Evolutionary conservation across 306 rosid genomes (phyloP).

Genomic region (Rosa multiflora): DNA sequence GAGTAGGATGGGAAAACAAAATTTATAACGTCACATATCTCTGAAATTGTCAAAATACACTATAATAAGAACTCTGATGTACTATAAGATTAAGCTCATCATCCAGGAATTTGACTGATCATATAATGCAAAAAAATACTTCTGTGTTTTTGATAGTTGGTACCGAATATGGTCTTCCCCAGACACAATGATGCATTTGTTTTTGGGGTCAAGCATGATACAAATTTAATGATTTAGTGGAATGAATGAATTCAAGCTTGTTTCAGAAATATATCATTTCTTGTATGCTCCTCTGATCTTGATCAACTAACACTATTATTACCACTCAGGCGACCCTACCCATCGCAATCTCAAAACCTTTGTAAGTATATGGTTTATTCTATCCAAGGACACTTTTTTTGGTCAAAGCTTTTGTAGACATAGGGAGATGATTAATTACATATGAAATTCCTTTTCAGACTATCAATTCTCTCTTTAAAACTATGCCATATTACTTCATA

Average conservation of each 20-base stretch:
- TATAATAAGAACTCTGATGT: not conserved
- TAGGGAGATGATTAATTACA: not conserved
- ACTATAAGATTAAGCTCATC: not conserved
- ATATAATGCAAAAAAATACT: not conserved
- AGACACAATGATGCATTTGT: not conserved
- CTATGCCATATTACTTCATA: not conserved
- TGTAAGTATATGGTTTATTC: not conserved
- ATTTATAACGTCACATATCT: not conserved
- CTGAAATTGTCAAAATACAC: not conserved
- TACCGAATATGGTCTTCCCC: not conserved
- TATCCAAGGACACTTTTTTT: not conserved
- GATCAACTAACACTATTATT: not conserved
- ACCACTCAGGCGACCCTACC: not conserved
- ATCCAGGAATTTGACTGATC: not conserved
- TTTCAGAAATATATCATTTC: not conserved
- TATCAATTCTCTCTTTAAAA: not conserved
- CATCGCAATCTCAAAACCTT: not conserved
- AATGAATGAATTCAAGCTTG: not conserved
- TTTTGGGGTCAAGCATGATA: not conserved
- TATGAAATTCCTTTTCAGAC: not conserved
- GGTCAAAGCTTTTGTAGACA: not conserved
- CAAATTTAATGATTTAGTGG: not conserved
- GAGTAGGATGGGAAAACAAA: not conserved
- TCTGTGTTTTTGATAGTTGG: not conserved
- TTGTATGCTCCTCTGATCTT: not conserved